These are phyloP conservation scores for Malus sieversii DNA, from an alignment of 306 rosid genomes.

Conservation along the genomic window DNA sequence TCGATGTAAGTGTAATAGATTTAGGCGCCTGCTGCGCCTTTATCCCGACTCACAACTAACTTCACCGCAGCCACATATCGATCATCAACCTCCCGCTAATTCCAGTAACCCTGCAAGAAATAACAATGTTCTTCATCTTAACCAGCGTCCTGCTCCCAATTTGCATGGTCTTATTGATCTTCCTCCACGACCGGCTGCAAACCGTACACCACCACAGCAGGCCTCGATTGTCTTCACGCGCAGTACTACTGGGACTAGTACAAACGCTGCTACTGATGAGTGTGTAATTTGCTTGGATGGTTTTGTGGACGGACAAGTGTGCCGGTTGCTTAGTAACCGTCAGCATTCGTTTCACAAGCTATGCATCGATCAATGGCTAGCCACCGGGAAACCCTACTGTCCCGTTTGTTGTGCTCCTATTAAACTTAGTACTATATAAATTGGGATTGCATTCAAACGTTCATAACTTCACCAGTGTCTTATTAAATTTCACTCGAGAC, in stretches of 20 bases:
- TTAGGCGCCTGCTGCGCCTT: too few relatives aligned
- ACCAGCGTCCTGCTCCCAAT: too few relatives aligned
- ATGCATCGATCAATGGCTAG: not conserved
- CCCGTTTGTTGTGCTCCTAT: not conserved
- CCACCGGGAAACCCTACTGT: not conserved
- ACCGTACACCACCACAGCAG: not conserved
- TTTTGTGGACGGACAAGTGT: not conserved
- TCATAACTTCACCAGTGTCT: not conserved
- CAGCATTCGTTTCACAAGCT: not conserved
- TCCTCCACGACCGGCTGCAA: too few relatives aligned
- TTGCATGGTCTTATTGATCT: too few relatives aligned
- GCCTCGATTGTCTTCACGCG: not conserved
- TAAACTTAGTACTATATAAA: not conserved
- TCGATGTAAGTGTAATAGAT: too few relatives aligned
- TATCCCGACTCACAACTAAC: too few relatives aligned
- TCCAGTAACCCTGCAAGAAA: too few relatives aligned
- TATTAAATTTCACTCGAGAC: slow-evolving; percentile 18
- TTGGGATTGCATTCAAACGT: not conserved
- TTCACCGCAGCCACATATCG: too few relatives aligned
- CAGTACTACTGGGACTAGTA: not conserved
- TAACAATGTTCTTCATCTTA: too few relatives aligned
- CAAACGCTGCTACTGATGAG: too few relatives aligned
- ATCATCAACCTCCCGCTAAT: too few relatives aligned
- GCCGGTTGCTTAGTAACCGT: not conserved
- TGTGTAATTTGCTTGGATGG: not conserved